Conservation (phyloP, 2,329 filamentous ascomycete genomes). For the Microdochium nivale region DNA sequence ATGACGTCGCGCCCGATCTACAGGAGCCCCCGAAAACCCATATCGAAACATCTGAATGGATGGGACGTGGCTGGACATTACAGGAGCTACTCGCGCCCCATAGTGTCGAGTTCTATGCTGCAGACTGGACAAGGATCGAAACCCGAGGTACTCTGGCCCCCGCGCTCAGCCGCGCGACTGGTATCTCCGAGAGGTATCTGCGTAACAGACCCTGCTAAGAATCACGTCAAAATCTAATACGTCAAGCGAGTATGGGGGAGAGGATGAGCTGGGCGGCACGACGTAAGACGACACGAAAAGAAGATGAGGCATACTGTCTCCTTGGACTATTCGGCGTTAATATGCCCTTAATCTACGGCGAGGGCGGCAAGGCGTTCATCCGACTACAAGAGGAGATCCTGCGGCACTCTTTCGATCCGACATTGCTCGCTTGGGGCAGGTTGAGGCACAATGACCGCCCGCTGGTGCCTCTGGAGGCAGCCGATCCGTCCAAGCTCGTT, state of each 20-base stretch:
- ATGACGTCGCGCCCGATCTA: conserved; percentile 2
- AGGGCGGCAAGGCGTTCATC: background rate
- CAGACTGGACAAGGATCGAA: background rate
- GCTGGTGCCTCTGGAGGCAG: background rate
- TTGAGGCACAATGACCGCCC: background rate
- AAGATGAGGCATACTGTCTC: conserved; percentile 15
- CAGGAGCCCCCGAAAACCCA: background rate
- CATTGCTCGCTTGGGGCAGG: conserved; percentile 5
- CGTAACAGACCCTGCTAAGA: too few species aligned
- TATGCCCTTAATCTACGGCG: conserved; percentile 16
- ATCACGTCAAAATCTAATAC: background rate
- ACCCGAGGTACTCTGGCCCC: background rate
- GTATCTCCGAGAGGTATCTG: background rate
- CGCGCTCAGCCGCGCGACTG: background rate
- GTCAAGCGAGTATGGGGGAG: background rate
- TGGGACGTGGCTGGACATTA: background rate
- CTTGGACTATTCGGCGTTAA: conserved; percentile 15
- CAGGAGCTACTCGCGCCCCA: background rate
- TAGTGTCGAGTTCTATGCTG: background rate
- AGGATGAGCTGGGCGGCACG: conserved; percentile 14
- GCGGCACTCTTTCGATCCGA: conserved; percentile 6
- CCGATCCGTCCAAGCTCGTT: background rate
- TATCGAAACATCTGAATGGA: background rate
- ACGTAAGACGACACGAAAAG: conserved; percentile 8
- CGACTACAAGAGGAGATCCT: conserved; percentile 1